Base-by-base conservation (phyloP, 768 basidiomycete genomes). In the Suillus lakei region DNA sequence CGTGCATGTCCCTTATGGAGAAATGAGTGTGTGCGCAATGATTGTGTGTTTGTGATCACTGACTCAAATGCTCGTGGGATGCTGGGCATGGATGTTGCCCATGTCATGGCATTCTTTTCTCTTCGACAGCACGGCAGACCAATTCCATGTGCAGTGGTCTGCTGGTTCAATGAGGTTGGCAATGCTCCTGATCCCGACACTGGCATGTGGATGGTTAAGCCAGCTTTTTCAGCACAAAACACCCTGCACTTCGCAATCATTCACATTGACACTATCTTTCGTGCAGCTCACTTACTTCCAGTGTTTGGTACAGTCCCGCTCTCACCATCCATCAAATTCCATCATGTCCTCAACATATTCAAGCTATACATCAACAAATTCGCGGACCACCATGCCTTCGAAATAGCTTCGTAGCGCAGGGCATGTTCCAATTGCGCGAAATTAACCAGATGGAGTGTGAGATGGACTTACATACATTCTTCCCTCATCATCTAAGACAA, bases 1-100 rank as follows among this genome's bases (percentile, higher is more conserved):
- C 67, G 72, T 2, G 64, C 73, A 1, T 73, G 66, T 15, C 67
- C 68, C 3, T 63, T 53, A 2, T 82, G 77, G 79, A 68, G 68
- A n/a, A 66, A 66, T 5, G 71, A 67, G 1, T 46, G 63, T 16
- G 39, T 72, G 9, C 69, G 72, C 1, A 64, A 71, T 60, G 79
- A 82, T 60, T 78, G 75, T 38, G 67, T 74, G 3, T 75, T 74
- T 48, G 65, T 77, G 2, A 68, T 56, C 21, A 53, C 61, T 4
- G 64, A 73, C 62, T 23, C 44, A 12, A 50, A 59, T 23, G 12
- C 16, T 18, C 55, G 59, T 4, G 76, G 74, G 5, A 74, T 78
- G 51, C 64, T 38, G 0, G 73, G 74, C 4, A 62, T 78, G 1
- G 62, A 66, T 10, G 68, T 74, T 3, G 75, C 72, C 4, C 67